phyloP scores from a whole-genome alignment of 108 stramenopile species.

The Discostella pseudostelligera region DNA sequence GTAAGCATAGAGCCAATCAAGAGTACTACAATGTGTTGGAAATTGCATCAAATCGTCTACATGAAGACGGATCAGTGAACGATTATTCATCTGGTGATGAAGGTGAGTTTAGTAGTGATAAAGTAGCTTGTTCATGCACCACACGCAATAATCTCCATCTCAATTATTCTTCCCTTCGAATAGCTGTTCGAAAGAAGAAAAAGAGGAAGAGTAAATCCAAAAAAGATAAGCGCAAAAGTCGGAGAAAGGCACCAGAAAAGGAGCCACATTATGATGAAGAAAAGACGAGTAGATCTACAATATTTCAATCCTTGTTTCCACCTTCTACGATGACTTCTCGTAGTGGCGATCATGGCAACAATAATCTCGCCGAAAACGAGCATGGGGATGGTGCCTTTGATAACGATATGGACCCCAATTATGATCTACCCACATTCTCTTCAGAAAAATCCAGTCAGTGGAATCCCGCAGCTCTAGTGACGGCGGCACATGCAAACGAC shows the following conservation, averaged over 20 bases:
- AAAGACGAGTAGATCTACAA: constrained; percentile 10
- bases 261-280: constrained; percentile 2
- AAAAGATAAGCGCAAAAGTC: constrained; percentile 6
- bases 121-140: neutral
- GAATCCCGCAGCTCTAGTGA: constrained; percentile 40
- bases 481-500: constrained; percentile 18
- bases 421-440: constrained; percentile 13
- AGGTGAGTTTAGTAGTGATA: constrained; percentile 7
- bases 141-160: neutral
- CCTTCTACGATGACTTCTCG: constrained; percentile 7
- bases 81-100: constrained; percentile 14
- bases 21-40: constrained; percentile 44
- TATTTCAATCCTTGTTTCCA: constrained; percentile 18
- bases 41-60: constrained; percentile 31
- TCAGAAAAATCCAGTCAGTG: constrained; percentile 15
- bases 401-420: constrained; percentile 23
- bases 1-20: constrained; percentile 16
- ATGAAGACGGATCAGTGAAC: neutral
- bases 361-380: constrained; percentile 12
- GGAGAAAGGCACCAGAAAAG: neutral
- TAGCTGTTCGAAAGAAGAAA: constrained; percentile 18
- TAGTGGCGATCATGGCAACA: neutral
- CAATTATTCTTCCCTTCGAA: neutral
- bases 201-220: constrained; percentile 25
- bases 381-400: constrained; percentile 12